phyloP scores from a whole-genome alignment of 352 stramenopile species.

The Phytophthora pisi region DNA sequence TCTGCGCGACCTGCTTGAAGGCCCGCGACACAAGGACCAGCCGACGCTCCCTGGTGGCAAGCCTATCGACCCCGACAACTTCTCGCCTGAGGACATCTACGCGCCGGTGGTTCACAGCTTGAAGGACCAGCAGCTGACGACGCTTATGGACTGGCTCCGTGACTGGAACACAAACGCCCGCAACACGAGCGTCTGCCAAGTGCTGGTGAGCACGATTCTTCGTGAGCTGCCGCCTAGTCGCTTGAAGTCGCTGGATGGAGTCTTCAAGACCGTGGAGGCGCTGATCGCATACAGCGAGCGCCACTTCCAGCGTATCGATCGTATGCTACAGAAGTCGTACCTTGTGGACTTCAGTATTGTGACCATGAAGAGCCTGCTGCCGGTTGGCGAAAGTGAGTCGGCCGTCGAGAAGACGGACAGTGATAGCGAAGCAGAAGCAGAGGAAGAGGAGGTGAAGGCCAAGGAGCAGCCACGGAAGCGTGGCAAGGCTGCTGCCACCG shows the following conservation, averaged over 20 bases:
- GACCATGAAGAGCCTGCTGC: slow-evolving; percentile 87
- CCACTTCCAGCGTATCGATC: slow-evolving; percentile 97
- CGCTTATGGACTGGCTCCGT: slow-evolving; percentile 93
- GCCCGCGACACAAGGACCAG: slow-evolving; percentile 66
- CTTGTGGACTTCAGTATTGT: slow-evolving; percentile 95
- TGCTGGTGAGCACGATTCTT: slow-evolving; percentile 92
- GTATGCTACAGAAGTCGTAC: slow-evolving; percentile 96
- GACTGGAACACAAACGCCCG: slow-evolving; percentile 98
- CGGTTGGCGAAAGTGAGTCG: slow-evolving; percentile 36
- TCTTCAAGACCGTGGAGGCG: slow-evolving; percentile 88
- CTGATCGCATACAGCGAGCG: slow-evolving; percentile 97
- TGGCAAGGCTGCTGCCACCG: slow-evolving; percentile 20
- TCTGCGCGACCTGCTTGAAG: slow-evolving; percentile 82
- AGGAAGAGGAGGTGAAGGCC: slow-evolving; percentile 27
- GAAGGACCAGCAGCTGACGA: slow-evolving; percentile 80
- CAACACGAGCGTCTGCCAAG: slow-evolving; percentile 94
- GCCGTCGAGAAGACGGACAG: slow-evolving; percentile 50
- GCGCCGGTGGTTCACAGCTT: slow-evolving; percentile 75
- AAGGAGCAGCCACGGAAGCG: slow-evolving; percentile 35
- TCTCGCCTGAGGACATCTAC: slow-evolving; percentile 70
- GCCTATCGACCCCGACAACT: slow-evolving; percentile 56
- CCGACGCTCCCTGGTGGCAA: slow-evolving; percentile 43
- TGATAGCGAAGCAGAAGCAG: slow-evolving; percentile 27
- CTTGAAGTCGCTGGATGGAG: slow-evolving; percentile 74
- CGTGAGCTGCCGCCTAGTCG: slow-evolving; percentile 65